Evolutionary conservation across 202 grass and related monocot species (phyloP).

Genomic region (Brachypodium distachyon): DNA sequence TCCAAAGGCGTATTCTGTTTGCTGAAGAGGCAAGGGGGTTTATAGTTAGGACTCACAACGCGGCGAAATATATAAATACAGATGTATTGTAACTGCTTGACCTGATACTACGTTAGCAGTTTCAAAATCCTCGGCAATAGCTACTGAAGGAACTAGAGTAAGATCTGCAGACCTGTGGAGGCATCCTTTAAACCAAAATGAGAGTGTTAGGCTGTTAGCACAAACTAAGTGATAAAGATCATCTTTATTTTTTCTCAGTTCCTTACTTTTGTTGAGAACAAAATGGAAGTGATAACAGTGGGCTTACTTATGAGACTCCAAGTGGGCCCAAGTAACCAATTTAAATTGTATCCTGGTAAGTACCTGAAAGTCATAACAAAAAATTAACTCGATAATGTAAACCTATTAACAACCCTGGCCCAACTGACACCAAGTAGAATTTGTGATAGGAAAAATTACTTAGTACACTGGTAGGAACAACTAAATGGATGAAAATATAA

Average conservation of each 20-base stretch:
- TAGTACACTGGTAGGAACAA: background rate
- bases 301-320: conserved; percentile 81
- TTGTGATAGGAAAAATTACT: background rate
- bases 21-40: conserved; percentile 39
- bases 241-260: background rate
- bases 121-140: conserved; percentile 86
- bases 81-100: conserved; percentile 23
- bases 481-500: background rate
- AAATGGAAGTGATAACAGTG: conserved; percentile 11
- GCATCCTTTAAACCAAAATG: conserved; percentile 48
- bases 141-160: conserved; percentile 79
- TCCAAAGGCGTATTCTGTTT: conserved; percentile 81
- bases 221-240: conserved; percentile 2
- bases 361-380: conserved; percentile 49
- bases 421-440: background rate
- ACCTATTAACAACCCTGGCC: background rate
- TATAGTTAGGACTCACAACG: conserved; percentile 18
- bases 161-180: conserved; percentile 85
- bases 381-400: conserved; percentile 13
- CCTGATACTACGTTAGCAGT: conserved; percentile 73
- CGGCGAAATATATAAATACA: background rate
- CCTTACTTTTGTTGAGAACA: background rate
- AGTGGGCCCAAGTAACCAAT: conserved; percentile 83
- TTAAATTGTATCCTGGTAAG: conserved; percentile 85
- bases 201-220: background rate